Conservation (phyloP, 1,284 basidiomycete species). For the Microbotryum intermedium region DNA sequence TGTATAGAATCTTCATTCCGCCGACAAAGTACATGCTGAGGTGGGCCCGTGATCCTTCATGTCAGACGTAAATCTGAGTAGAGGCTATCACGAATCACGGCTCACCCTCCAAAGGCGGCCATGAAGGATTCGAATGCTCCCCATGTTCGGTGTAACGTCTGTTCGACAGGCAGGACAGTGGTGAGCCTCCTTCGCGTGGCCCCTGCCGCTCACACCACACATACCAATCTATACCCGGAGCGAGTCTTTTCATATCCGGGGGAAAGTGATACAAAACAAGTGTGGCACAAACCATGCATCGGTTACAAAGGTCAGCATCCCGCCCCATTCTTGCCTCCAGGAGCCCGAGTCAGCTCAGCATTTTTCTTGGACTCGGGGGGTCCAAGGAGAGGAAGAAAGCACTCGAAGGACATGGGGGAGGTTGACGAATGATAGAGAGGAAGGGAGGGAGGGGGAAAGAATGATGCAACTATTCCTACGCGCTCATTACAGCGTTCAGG, state of each 20-base stretch:
- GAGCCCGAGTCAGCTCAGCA: neutral
- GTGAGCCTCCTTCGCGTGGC: too few species aligned
- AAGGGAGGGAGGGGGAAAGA: slow-evolving; percentile 40
- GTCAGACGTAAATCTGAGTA: neutral
- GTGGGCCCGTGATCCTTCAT: neutral
- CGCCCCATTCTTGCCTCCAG: neutral
- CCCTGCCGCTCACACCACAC: too few species aligned
- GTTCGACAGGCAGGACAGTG: neutral
- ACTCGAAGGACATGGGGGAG: neutral
- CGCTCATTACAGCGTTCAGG: slow-evolving; percentile 83
- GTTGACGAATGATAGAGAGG: neutral
- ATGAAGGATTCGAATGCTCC: slow-evolving; percentile 67
- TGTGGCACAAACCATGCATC: neutral
- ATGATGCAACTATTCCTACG: slow-evolving; percentile 77
- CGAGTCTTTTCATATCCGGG: slow-evolving; percentile 47
- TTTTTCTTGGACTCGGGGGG: neutral
- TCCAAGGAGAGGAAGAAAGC: neutral
- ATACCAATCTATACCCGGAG: slow-evolving; percentile 54
- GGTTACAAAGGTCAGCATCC: neutral
- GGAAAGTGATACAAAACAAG: too few species aligned
- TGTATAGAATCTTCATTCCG: slow-evolving; percentile 57
- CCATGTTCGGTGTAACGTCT: slow-evolving; percentile 76
- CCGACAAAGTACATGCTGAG: slow-evolving; percentile 70
- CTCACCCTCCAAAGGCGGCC: slow-evolving; percentile 70
- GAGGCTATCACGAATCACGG: slow-evolving; percentile 59